These are phyloP conservation scores for Lepidium africanum DNA, from an alignment of 345 rosid species.

Conservation along the genomic window DNA sequence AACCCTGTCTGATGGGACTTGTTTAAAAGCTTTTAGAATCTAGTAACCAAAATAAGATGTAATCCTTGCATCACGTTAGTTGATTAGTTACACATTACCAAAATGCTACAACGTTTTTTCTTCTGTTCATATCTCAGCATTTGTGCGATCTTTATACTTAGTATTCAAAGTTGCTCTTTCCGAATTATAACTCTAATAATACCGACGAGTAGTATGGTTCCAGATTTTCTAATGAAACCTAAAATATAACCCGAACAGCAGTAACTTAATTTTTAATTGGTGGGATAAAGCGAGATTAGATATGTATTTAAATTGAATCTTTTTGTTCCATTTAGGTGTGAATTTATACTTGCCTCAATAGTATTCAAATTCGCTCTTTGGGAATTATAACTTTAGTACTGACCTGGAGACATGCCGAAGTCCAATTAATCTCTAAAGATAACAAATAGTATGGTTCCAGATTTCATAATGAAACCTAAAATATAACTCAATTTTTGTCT, in stretches of 20 bases:
- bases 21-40: background rate
- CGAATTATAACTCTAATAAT: background rate
- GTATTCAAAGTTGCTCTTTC: background rate
- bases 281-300: background rate
- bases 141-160: background rate
- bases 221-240: too few relatives aligned
- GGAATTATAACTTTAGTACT: background rate
- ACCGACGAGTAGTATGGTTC: too few relatives aligned
- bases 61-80: background rate
- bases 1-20: background rate
- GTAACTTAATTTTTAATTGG: too few relatives aligned
- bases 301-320: background rate
- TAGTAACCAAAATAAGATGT: background rate
- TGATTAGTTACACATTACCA: background rate
- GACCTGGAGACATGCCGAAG: too few relatives aligned
- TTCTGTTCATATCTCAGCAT: background rate
- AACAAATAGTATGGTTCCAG: too few relatives aligned
- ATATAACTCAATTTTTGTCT: too few relatives aligned
- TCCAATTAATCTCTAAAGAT: too few relatives aligned
- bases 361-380: background rate
- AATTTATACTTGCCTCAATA: background rate
- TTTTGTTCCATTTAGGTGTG: background rate
- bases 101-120: constrained; percentile 1
- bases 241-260: too few relatives aligned
- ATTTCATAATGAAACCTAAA: too few relatives aligned